Percentiles rank a stretch among this genome's conserved stretches.
phyloP scores from a whole-genome alignment of 441 rosid species.

The Erodium moschatum region DNA sequence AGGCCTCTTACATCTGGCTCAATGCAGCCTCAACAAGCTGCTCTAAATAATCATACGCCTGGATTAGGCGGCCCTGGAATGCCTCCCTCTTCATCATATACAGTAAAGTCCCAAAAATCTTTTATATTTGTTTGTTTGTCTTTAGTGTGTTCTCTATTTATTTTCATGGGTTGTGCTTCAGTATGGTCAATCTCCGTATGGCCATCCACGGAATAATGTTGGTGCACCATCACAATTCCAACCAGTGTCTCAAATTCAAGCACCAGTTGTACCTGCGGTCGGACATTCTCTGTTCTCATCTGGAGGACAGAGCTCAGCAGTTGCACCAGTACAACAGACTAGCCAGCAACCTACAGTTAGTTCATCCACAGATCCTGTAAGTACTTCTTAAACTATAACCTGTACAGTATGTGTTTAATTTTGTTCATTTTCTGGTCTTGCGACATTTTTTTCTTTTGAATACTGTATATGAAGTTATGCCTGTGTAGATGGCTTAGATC shows the following conservation, averaged over 20 bases:
- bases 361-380: constrained; percentile 47
- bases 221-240: constrained; percentile 42
- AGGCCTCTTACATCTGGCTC: constrained; percentile 51
- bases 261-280: constrained; percentile 32
- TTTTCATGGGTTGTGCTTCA: constrained; percentile 27
- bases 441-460: background rate
- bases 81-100: constrained; percentile 44
- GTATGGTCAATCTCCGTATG: constrained; percentile 56
- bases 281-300: constrained; percentile 56
- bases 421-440: constrained; percentile 11
- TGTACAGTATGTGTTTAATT: background rate
- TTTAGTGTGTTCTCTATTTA: constrained; percentile 17
- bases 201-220: constrained; percentile 50
- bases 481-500: background rate
- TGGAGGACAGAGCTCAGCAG: constrained; percentile 43
- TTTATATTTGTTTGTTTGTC: background rate
- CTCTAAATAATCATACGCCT: constrained; percentile 30
- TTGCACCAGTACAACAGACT: constrained; percentile 40
- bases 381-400: constrained; percentile 18
- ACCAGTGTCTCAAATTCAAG: constrained; percentile 53
- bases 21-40: constrained; percentile 42
- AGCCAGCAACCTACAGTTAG: constrained; percentile 43
- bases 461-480: background rate
- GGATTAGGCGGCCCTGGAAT: constrained; percentile 46
- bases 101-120: constrained; percentile 33